Base-by-base conservation (phyloP, 1,284 basidiomycete species). In the Cryptococcus sp. region DNA sequence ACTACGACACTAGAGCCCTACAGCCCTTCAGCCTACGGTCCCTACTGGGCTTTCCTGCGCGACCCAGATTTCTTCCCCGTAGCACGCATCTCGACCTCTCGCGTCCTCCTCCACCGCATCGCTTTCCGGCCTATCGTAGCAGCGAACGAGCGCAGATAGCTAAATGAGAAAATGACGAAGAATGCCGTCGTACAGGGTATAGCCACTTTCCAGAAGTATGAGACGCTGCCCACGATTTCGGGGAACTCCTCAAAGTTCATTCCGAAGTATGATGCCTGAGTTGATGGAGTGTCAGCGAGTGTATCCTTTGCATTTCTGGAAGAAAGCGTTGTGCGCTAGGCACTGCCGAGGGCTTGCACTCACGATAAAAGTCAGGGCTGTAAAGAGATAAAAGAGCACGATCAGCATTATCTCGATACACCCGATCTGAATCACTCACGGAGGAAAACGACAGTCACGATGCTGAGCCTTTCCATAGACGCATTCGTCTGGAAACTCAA, bases 391-490 rank as follows among this genome's bases (percentile, higher is more conserved):
- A 27, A 53, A n/a, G n/a, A n/a, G 16, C 20, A 11, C 38, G 7
- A 39, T n/a, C 20, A 23, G 50, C n/a, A 16, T 11, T 48, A 1
- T 8, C 17, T 25, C 47, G 19, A 48, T 2, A 10, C 3, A 10
- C 47, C 7, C 46, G n/a, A 16, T 20, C 20, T 15, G 13, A 52
- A 22, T 27, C 13, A 73, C 76, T 71, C 54, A 78, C 77, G 78
- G 42, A 79, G 61, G 64, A 79, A 79, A 13, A 79, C 71, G n/a
- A 79, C 77, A 4, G 78, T 78, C 11, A 78, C 78, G 42, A 79
- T 73, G 53, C 73, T 75, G 35, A 79, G 60, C 10, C 77, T 62
- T 61, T 79, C 77, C 77, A 78, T 79, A 19, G 74, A 75, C 40
- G 71, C 72, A 65, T 79, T 79, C 1, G 76, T 76, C 48, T 74